Evolutionary conservation across 306 rosid genomes (phyloP).

Genomic region (Cicer chorassanicum): DNA sequence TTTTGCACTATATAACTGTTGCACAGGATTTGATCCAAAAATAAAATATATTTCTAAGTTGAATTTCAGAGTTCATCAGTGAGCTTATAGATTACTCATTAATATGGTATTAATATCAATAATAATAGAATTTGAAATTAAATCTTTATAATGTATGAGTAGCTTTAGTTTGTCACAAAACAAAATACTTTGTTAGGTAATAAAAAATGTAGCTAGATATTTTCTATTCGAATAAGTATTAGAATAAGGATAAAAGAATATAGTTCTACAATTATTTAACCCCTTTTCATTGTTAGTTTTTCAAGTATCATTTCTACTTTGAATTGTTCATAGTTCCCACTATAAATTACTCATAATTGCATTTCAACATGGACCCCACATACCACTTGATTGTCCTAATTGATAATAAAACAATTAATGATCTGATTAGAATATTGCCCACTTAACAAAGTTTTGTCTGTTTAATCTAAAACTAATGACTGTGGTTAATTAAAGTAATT

Average conservation of each 20-base stretch:
- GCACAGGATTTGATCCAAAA: too few relatives aligned
- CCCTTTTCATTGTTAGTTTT: slow-evolving; percentile 1
- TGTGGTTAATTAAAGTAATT: not conserved
- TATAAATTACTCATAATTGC: slow-evolving; percentile 38
- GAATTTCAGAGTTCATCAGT: too few relatives aligned
- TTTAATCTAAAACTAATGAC: not conserved
- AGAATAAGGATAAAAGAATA: not conserved
- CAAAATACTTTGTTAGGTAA: not conserved
- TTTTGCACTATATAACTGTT: too few relatives aligned
- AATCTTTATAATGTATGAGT: too few relatives aligned
- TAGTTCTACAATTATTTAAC: slow-evolving; percentile 26
- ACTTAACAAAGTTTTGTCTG: slow-evolving; percentile 26
- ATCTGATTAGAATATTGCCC: not conserved
- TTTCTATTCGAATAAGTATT: slow-evolving; percentile 19
- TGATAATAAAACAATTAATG: not conserved
- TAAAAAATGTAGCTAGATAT: not conserved
- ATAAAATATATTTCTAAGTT: too few relatives aligned
- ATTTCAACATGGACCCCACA: slow-evolving; percentile 45
- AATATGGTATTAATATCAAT: too few relatives aligned
- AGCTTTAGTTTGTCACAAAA: not conserved
- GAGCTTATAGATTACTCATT: too few relatives aligned
- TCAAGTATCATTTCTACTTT: slow-evolving; percentile 28
- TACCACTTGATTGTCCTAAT: slow-evolving; percentile 38
- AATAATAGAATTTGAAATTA: too few relatives aligned
- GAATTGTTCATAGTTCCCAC: slow-evolving; percentile 30